phyloP scores from a whole-genome alignment of 345 rosid genomes.

The Clausena lansium region DNA sequence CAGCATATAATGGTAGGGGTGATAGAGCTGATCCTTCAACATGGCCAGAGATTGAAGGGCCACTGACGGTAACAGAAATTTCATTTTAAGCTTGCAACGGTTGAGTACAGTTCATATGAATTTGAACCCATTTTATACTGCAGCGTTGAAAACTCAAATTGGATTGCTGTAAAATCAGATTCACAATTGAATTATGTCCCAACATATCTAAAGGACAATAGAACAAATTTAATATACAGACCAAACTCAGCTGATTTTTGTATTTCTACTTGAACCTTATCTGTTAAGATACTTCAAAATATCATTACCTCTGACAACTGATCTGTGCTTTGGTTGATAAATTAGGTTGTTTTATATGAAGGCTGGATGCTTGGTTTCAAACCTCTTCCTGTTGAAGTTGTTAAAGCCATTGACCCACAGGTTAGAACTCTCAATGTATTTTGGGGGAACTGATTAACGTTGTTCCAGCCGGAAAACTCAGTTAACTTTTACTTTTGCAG shows the following conservation, averaged over 20 bases:
- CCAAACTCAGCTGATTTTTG: neutral
- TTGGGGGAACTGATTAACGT: neutral
- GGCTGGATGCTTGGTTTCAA: conserved; percentile 99
- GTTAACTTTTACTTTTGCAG: conserved; percentile 34
- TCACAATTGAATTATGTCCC: neutral
- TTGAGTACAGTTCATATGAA: neutral
- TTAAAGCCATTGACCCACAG: conserved; percentile 84
- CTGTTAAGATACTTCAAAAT: no score
- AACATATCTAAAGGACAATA: neutral
- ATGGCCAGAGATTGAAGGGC: conserved; percentile 97
- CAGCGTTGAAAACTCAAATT: neutral
- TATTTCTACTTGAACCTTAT: neutral
- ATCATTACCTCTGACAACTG: neutral
- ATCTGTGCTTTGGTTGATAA: conserved; percentile 15
- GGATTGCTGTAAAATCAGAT: neutral
- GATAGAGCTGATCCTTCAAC: conserved; percentile 78
- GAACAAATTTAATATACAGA: neutral
- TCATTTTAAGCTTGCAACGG: neutral
- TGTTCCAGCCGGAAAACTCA: neutral
- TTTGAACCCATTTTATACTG: neutral
- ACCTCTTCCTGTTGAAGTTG: conserved; percentile 59
- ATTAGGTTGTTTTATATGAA: conserved; percentile 79
- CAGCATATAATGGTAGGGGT: conserved; percentile 88
- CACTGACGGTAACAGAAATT: conserved; percentile 53
- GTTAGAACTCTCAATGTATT: conserved; percentile 29